A percentile compares a stretch with the other conserved stretches of the same genome.
phyloP scores from a whole-genome alignment of 1,284 basidiomycete species.

The Wallemia ichthyophaga region DNA sequence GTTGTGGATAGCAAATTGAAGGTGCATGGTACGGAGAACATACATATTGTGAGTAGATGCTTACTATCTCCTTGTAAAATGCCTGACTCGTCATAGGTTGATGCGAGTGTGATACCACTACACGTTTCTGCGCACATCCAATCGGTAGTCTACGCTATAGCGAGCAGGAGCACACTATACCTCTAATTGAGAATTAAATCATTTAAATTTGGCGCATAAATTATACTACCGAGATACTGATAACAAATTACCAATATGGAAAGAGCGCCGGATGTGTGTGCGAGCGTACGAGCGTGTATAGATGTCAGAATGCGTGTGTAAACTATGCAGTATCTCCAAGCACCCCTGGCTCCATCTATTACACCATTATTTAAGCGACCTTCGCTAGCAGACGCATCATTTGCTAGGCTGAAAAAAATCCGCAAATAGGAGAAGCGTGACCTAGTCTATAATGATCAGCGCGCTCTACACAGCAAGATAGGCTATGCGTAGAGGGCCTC shows the following conservation, averaged over 20 bases:
- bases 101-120: constrained; percentile 2
- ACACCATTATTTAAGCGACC: too few species aligned
- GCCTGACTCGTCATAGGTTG: neutral
- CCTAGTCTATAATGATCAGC: neutral
- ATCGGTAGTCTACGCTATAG: constrained; percentile 4
- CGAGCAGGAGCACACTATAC: neutral
- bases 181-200: neutral
- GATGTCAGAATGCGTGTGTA: too few species aligned
- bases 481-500: neutral
- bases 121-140: constrained; percentile 5
- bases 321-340: too few species aligned
- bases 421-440: neutral
- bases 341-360: too few species aligned
- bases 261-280: too few species aligned
- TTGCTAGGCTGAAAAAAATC: neutral
- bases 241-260: neutral
- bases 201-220: neutral
- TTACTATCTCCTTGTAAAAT: too few species aligned
- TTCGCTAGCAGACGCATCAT: too few species aligned
- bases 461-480: neutral
- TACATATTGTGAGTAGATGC: constrained; percentile 21
- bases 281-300: too few species aligned
- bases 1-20: constrained; percentile 17
- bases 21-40: constrained; percentile 23
- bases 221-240: too few species aligned